A percentile compares a stretch with the other conserved stretches of the same genome.
phyloP scores from a whole-genome alignment of 2,329 filamentous ascomycete genomes.

The Paraphaeosphaeria minitans region DNA sequence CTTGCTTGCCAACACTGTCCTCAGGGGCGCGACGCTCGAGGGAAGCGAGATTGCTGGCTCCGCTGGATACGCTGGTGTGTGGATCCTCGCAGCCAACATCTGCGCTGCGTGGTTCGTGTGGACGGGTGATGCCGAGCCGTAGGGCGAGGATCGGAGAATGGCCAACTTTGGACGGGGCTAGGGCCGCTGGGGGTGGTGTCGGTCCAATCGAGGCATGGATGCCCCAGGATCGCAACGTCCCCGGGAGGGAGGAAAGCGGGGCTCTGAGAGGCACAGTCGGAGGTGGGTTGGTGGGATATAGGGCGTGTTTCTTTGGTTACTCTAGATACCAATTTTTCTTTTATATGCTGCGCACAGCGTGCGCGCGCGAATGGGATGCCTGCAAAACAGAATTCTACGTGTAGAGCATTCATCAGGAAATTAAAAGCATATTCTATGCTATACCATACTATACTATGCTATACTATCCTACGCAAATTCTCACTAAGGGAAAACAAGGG shows the following conservation, averaged over 20 bases:
- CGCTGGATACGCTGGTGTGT: slow-evolving; percentile 72
- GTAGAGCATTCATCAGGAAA: neutral
- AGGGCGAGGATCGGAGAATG: neutral
- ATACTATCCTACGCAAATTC: too few relatives aligned
- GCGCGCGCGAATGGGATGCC: too few relatives aligned
- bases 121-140: slow-evolving; percentile 48
- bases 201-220: too few relatives aligned
- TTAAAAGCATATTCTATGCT: neutral
- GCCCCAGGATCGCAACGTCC: neutral
- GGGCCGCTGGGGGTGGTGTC: neutral
- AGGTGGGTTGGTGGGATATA: neutral
- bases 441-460: too few relatives aligned
- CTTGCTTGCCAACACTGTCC: slow-evolving; percentile 60
- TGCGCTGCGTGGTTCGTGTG: slow-evolving; percentile 63
- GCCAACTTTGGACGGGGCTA: neutral
- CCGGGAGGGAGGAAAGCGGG: neutral
- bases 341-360: neutral
- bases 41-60: slow-evolving; percentile 75
- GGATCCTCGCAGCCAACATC: slow-evolving; percentile 68
- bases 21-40: slow-evolving; percentile 70
- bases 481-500: neutral
- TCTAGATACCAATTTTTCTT: slow-evolving; percentile 12
- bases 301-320: neutral
- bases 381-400: too few relatives aligned
- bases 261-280: neutral